Percentiles rank a stretch among this genome's conserved stretches.
Evolutionary conservation across 345 rosid genomes (phyloP).

Genomic region (Corchorus capsularis): DNA sequence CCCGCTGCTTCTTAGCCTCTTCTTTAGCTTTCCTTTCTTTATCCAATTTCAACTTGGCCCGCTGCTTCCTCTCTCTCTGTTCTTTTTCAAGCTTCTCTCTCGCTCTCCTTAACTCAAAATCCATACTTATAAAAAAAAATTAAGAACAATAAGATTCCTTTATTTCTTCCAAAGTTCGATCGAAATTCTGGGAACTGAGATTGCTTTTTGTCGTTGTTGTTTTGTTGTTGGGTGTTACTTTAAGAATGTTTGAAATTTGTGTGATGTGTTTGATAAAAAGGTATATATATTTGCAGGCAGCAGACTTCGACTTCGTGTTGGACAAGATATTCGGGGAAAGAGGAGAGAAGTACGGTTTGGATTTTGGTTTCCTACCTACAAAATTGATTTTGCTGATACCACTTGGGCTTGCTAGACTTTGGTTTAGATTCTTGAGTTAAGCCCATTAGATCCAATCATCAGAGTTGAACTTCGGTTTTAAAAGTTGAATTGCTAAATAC

Average conservation of each 20-base stretch:
- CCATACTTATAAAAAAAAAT: constrained; percentile 43
- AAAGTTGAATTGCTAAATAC: no score
- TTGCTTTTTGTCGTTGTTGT: neutral
- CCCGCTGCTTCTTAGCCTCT: constrained; percentile 70
- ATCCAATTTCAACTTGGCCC: constrained; percentile 62
- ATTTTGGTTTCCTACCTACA: neutral
- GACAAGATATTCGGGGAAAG: neutral
- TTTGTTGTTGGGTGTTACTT: neutral
- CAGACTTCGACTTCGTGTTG: constrained; percentile 12
- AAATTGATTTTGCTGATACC: neutral
- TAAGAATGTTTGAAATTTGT: neutral
- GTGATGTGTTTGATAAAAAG: neutral
- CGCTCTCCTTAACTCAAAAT: constrained; percentile 89
- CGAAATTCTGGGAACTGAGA: neutral
- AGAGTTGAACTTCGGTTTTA: no score
- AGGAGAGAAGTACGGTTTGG: neutral
- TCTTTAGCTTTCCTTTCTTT: constrained; percentile 76
- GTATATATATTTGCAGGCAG: neutral
- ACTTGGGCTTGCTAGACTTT: neutral
- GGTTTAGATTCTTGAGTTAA: no score
- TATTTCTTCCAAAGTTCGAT: neutral
- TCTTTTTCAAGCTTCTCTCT: constrained; percentile 92
- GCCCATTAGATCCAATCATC: no score
- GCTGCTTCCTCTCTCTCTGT: constrained; percentile 81
- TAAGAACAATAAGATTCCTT: neutral